These are phyloP conservation scores for Curvularia lunata DNA, from an alignment of 2,329 filamentous ascomycete species.

Conservation along the genomic window DNA sequence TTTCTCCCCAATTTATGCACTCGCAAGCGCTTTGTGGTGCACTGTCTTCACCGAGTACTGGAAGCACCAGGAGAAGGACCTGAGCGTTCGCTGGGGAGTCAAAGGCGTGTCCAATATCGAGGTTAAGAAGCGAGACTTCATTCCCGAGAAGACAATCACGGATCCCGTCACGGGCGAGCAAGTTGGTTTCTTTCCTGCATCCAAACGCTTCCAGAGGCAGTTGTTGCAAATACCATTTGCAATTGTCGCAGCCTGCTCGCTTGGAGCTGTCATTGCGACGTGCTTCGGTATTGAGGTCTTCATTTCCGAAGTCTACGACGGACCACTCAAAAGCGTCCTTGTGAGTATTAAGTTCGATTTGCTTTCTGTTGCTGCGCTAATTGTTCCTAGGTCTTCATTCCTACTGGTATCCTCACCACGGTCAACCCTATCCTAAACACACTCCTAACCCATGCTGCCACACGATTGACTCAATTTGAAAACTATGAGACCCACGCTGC, in stretches of 20 bases:
- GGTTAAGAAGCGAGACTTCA: constrained; percentile 76
- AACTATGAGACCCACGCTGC: constrained; percentile 91
- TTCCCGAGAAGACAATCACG: constrained; percentile 75
- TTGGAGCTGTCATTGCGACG: constrained; percentile 81
- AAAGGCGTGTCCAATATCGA: constrained; percentile 83
- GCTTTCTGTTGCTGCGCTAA: constrained; percentile 2
- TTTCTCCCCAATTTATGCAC: constrained; percentile 81
- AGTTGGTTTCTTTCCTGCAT: constrained; percentile 75
- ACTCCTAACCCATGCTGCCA: constrained; percentile 77
- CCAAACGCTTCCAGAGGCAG: constrained; percentile 77
- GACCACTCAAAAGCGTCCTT: constrained; percentile 83
- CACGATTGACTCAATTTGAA: constrained; percentile 78
- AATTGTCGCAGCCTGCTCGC: constrained; percentile 69
- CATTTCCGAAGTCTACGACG: constrained; percentile 90
- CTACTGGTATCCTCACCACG: constrained; percentile 84
- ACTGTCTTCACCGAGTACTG: constrained; percentile 93
- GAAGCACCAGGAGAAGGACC: constrained; percentile 89
- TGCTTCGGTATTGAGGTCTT: constrained; percentile 96
- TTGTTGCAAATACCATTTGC: constrained; percentile 86
- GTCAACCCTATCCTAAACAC: constrained; percentile 79
- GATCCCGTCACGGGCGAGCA: constrained; percentile 85
- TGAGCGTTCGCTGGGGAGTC: constrained; percentile 88
- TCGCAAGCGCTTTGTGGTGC: constrained; percentile 81
- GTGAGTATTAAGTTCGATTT: constrained; percentile 58
- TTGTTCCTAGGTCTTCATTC: constrained; percentile 73